Evolutionary conservation across 805 yeast genomes (phyloP).

Genomic region (Metschnikowia dekortorum): DNA sequence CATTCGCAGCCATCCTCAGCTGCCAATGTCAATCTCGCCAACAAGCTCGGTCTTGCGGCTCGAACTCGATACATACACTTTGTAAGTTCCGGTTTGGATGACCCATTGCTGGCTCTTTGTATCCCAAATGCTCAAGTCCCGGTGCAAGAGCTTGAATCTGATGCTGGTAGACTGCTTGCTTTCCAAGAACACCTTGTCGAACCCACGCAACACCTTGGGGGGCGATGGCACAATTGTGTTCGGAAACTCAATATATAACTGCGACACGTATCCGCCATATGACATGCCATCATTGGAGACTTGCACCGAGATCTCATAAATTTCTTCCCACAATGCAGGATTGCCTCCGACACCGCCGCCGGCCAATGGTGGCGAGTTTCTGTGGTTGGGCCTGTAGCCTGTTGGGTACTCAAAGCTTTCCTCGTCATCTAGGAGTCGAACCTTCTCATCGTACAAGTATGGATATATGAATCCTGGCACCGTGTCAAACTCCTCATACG

Average conservation of each 20-base stretch:
- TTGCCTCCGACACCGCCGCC: conserved; percentile 59
- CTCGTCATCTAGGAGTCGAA: conserved; percentile 30
- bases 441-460: conserved; percentile 39
- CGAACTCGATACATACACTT: conserved; percentile 47
- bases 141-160: conserved; percentile 42
- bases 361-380: conserved; percentile 32
- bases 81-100: conserved; percentile 52
- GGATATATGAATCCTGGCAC: conserved; percentile 58
- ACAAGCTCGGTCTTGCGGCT: conserved; percentile 44
- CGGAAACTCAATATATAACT: conserved; percentile 51
- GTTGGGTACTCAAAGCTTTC: conserved; percentile 37
- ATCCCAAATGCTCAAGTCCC: conserved; percentile 58
- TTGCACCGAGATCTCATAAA: conserved; percentile 42
- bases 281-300: conserved; percentile 46
- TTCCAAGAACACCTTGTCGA: conserved; percentile 47
- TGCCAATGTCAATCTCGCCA: conserved; percentile 42
- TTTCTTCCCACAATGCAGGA: conserved; percentile 53
- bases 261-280: conserved; percentile 48
- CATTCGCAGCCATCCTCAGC: conserved; percentile 5
- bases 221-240: conserved; percentile 47
- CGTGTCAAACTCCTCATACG: conserved; percentile 48
- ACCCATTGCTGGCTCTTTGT: conserved; percentile 53
- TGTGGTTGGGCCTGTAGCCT: conserved; percentile 34
- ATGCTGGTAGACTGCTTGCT: conserved; percentile 38
- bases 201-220: conserved; percentile 50